Percentiles rank a stretch among this genome's conserved stretches.
Conservation (phyloP, 441 rosid species). For the Sinapis alba region DNA sequence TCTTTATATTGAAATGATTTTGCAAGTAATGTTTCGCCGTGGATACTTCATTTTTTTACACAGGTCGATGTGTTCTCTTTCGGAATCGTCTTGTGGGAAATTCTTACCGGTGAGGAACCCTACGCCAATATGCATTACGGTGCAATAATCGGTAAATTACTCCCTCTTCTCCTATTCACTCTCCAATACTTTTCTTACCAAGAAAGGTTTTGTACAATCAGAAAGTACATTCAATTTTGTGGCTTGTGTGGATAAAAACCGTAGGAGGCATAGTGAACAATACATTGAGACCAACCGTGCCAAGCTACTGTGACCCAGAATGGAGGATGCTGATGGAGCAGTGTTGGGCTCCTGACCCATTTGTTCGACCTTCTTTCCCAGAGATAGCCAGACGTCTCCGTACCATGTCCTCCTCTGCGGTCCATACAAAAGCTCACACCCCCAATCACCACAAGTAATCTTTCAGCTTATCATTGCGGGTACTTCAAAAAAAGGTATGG, state of each 20-base stretch:
- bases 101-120: constrained; percentile 98
- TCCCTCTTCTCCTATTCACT: background rate
- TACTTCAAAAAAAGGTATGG: background rate
- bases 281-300: constrained; percentile 68
- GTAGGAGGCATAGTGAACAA: constrained; percentile 82
- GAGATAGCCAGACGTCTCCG: constrained; percentile 76
- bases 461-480: background rate
- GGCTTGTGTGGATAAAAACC: constrained; percentile 7
- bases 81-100: constrained; percentile 94
- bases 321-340: constrained; percentile 81
- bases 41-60: constrained; percentile 12
- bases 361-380: constrained; percentile 67
- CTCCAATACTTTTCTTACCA: background rate
- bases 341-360: constrained; percentile 85
- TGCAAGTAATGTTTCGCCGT: constrained; percentile 10
- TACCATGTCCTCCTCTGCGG: constrained; percentile 52
- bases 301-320: constrained; percentile 58
- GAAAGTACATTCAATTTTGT: background rate
- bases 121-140: constrained; percentile 97
- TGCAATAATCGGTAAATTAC: constrained; percentile 76
- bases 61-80: constrained; percentile 97
- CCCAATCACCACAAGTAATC: constrained; percentile 45
- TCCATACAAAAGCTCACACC: constrained; percentile 53
- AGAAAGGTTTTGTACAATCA: constrained; percentile 5
- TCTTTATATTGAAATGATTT: constrained; percentile 11